Conservation (phyloP, 2,329 filamentous ascomycete species). For the Lachnellula suecica region DNA sequence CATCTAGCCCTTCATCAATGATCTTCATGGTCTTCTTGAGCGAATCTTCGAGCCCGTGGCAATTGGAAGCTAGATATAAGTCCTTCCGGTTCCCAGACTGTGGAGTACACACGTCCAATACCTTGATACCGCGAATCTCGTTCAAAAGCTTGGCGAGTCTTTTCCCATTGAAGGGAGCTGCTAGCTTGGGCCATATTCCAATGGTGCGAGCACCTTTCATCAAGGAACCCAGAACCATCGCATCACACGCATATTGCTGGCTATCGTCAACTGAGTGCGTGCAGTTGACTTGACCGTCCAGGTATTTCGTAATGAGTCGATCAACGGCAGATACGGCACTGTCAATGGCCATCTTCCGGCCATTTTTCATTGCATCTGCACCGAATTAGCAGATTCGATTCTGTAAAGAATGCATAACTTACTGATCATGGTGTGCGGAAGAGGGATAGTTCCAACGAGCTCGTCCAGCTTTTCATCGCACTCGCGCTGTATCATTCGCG, state of each 20-base stretch:
- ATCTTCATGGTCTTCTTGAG: slow-evolving; percentile 17
- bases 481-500: slow-evolving; percentile 18
- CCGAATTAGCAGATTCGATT: background rate
- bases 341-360: slow-evolving; percentile 16
- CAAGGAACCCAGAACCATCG: slow-evolving; percentile 27
- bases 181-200: slow-evolving; percentile 25
- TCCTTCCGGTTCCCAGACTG: slow-evolving; percentile 1
- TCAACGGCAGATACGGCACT: slow-evolving; percentile 16
- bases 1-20: slow-evolving; percentile 16
- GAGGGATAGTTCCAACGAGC: slow-evolving; percentile 7
- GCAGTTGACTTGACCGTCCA: slow-evolving; percentile 17
- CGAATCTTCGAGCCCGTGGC: slow-evolving; percentile 20
- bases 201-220: slow-evolving; percentile 24
- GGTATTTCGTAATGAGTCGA: slow-evolving; percentile 19
- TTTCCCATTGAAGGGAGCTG: slow-evolving; percentile 18
- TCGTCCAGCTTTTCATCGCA: slow-evolving; percentile 20
- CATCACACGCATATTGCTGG: slow-evolving; percentile 20
- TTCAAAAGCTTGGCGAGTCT: slow-evolving; percentile 20
- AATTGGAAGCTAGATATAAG: slow-evolving; percentile 14
- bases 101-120: slow-evolving; percentile 23
- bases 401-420: background rate
- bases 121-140: slow-evolving; percentile 19
- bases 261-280: slow-evolving; percentile 16
- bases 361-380: slow-evolving; percentile 18
- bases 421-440: slow-evolving; percentile 7